phyloP scores from a whole-genome alignment of 805 yeast species.

The Cyberlindnera nakhonratchasimensis region DNA sequence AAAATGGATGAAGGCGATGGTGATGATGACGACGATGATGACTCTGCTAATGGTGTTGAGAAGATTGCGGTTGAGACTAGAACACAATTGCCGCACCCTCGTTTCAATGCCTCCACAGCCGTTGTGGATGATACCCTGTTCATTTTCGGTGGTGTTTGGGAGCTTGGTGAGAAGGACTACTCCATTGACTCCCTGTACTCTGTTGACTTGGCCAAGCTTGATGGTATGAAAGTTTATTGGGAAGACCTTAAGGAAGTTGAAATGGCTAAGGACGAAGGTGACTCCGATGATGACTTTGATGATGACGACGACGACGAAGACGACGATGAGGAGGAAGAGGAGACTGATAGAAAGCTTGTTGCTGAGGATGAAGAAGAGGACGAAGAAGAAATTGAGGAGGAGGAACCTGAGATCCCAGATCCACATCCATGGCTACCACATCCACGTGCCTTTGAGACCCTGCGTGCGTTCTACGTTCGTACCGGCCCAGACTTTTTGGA shows the following conservation, averaged over 20 bases:
- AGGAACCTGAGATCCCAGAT: conserved; percentile 75
- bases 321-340: conserved; percentile 61
- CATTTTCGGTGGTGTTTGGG: conserved; percentile 90
- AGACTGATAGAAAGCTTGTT: conserved; percentile 36
- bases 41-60: not conserved
- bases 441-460: conserved; percentile 86
- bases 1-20: conserved; percentile 35
- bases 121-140: conserved; percentile 81
- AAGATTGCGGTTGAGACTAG: conserved; percentile 38
- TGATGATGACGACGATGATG: conserved; percentile 11
- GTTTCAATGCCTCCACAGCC: conserved; percentile 83
- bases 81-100: conserved; percentile 73
- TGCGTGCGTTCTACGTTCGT: conserved; percentile 81
- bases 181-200: conserved; percentile 82
- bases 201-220: conserved; percentile 79
- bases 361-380: conserved; percentile 55
- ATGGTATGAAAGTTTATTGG: conserved; percentile 88
- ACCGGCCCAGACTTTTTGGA: conserved; percentile 84
- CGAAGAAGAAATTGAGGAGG: conserved; percentile 58
- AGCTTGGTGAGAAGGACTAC: conserved; percentile 81
- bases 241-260: conserved; percentile 67
- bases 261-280: conserved; percentile 47
- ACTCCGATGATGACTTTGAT: conserved; percentile 60
- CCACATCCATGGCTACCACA: conserved; percentile 96
- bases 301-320: conserved; percentile 64